These are phyloP conservation scores for Nepenthes alata DNA, from an alignment of 179 eudicot genomes.

Conservation along the genomic window DNA sequence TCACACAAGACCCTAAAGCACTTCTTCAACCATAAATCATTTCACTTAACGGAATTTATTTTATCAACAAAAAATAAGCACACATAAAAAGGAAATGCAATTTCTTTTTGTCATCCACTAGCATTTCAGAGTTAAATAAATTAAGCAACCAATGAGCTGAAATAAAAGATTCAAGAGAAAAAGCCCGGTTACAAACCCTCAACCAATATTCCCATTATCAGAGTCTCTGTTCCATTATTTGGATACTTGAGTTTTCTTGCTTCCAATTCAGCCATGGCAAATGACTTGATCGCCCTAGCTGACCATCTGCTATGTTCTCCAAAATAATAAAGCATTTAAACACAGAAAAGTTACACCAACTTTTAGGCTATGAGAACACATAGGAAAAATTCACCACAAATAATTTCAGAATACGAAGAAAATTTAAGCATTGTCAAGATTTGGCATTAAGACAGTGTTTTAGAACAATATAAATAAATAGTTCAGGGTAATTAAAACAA, in stretches of 20 bases:
- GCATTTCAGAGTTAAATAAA: no score
- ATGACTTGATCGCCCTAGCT: slow-evolving; percentile 50
- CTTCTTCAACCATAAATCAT: no score
- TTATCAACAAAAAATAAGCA: no score
- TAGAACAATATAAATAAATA: no score
- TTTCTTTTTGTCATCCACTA: no score
- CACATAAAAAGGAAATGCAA: no score
- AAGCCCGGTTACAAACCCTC: slow-evolving; percentile 45
- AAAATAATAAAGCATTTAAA: slow-evolving; percentile 15
- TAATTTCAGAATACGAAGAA: no score
- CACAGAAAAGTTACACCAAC: not conserved
- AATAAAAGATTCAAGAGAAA: slow-evolving; percentile 4
- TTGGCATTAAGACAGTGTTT: no score
- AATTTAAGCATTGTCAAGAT: no score
- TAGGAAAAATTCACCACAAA: not conserved
- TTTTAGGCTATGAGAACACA: slow-evolving; percentile 1
- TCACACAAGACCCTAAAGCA: no score
- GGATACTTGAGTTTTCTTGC: slow-evolving; percentile 64
- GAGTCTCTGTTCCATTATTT: slow-evolving; percentile 67
- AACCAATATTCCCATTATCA: slow-evolving; percentile 66
- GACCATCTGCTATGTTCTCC: slow-evolving; percentile 66
- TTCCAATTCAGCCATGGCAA: slow-evolving; percentile 74
- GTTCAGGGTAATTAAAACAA: no score
- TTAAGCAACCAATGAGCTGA: not conserved
- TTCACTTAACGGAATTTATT: no score